Percentiles rank a stretch among this genome's conserved stretches.
Conservation (phyloP, 139 green algal species). For the Chlorella ohadii region DNA sequence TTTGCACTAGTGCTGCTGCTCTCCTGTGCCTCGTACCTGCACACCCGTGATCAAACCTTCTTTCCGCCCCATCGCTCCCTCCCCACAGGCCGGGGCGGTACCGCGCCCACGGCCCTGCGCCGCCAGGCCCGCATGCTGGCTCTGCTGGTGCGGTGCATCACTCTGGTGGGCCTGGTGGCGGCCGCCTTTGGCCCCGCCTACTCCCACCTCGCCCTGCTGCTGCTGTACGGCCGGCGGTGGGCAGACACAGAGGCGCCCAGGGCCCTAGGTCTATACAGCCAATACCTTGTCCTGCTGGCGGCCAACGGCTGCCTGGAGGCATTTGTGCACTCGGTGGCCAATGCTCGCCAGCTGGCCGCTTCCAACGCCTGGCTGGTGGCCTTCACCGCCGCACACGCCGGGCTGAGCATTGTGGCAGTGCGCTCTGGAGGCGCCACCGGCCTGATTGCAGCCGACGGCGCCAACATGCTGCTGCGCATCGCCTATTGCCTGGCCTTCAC, state of each 20-base stretch:
- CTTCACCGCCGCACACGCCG: conserved; percentile 63
- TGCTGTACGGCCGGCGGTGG: conserved; percentile 81
- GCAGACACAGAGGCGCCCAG: conserved; percentile 72
- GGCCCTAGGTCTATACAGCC: conserved; percentile 77
- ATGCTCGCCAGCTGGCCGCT: conserved; percentile 48
- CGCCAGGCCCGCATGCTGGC: conserved; percentile 57
- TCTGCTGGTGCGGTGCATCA: conserved; percentile 61
- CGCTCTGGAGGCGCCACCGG: conserved; percentile 51
- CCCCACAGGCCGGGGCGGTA: background rate
- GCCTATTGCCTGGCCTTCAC: conserved; percentile 68
- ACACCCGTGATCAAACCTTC: too few relatives aligned
- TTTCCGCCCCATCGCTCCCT: background rate
- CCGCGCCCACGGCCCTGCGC: background rate
- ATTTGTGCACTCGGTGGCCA: conserved; percentile 81
- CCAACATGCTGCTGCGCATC: conserved; percentile 86
- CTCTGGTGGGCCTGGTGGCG: conserved; percentile 67
- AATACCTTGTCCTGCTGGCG: conserved; percentile 84
- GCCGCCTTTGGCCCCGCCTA: conserved; percentile 85
- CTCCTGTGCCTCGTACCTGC: too few relatives aligned
- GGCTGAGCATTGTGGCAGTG: conserved; percentile 54
- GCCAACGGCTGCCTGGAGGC: conserved; percentile 80
- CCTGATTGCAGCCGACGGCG: conserved; percentile 75
- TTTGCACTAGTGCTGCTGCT: too few relatives aligned
- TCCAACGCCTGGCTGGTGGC: conserved; percentile 71
- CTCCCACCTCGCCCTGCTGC: conserved; percentile 67